Base-by-base conservation (phyloP, 495 filamentous ascomycete species). In the Penicillium lagena region DNA sequence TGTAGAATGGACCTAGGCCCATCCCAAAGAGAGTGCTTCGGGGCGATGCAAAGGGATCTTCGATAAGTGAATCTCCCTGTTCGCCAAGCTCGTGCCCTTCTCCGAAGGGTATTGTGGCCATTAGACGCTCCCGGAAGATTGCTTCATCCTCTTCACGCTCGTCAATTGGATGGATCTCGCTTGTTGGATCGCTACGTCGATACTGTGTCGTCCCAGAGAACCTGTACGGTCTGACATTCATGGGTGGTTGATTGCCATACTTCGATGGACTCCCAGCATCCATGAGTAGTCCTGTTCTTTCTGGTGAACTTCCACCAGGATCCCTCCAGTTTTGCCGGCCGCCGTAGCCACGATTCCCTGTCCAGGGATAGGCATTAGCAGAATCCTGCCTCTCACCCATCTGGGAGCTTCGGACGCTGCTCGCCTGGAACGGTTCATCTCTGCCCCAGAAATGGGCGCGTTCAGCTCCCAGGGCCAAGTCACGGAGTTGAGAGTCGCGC, bases 111-210 rank as follows among this genome's bases (percentile, higher is more conserved):
- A 60, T 51, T 1, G 48, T 54, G 12, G 57, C 43, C 54, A 63
- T 56, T 2, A 55, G 51, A 28, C 36, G 56, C 48, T 53, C 61
- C 41, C 42, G 54, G 42, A 45, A 58, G 42, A 45, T 45, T 6
- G 59, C 64, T 30, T 72, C 72, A 29, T 78, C 80, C 40, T 90
- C 87, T 34, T 95, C 89, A 7, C 68, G 71, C 61, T 89, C 84
- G n/a, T 81, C 72, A 57, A 88, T 87, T 5, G 79, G 75, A 47
- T 82, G 78, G 13, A 83, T 83, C 33, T 68, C 62, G 14, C 77
- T 74, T 29, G 70, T 64, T 6, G 62, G 63, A 17, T 72, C 69
- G 27, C 68, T 66, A 35, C 66, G 64, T 29, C 71, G 63, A 34
- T 56, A 65, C 22, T 79, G 77, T 31, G 73, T 69, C 50, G 71